Percentiles rank a stretch among this genome's conserved stretches.
phyloP scores from a whole-genome alignment of 2,329 filamentous ascomycete species.

The Neoascochyta sp. region DNA sequence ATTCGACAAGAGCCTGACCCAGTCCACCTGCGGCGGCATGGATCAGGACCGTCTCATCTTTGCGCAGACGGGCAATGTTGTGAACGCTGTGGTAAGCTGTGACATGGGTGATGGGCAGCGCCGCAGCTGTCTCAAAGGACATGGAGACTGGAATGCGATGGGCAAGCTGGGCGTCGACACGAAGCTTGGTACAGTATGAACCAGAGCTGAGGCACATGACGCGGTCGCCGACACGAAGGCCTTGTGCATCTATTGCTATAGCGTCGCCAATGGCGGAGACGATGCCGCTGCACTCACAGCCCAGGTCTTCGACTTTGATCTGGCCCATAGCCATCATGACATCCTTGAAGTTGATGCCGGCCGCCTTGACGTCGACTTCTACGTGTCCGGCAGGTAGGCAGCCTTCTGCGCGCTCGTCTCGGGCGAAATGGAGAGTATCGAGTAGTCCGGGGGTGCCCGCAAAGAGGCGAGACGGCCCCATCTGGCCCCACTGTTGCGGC shows the following conservation, averaged over 20 bases:
- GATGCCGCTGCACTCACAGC: background rate
- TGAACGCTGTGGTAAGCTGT: conserved; percentile 16
- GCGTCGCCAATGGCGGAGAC: background rate
- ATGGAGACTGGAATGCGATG: conserved; percentile 7
- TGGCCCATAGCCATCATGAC: conserved; percentile 5
- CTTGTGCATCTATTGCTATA: background rate
- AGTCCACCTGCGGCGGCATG: conserved; percentile 17
- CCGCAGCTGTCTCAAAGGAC: conserved; percentile 15
- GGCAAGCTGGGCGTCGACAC: background rate
- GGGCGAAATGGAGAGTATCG: conserved; percentile 6
- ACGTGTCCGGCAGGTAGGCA: conserved; percentile 1
- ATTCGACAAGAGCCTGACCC: conserved; percentile 7
- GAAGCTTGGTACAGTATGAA: background rate
- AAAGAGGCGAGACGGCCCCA: background rate
- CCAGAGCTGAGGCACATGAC: background rate
- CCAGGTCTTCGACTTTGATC: background rate
- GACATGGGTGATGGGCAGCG: conserved; percentile 12
- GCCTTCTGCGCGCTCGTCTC: background rate
- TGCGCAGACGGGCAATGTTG: conserved; percentile 8
- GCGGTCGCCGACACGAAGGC: background rate
- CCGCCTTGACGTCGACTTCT: conserved; percentile 23
- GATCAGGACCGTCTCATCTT: conserved; percentile 26
- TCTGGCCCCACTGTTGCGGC: background rate
- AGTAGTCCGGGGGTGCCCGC: conserved; percentile 3
- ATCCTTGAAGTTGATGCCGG: conserved; percentile 11